These are phyloP conservation scores for Pythium pyrilobum DNA, from an alignment of 352 stramenopile genomes.

Conservation along the genomic window DNA sequence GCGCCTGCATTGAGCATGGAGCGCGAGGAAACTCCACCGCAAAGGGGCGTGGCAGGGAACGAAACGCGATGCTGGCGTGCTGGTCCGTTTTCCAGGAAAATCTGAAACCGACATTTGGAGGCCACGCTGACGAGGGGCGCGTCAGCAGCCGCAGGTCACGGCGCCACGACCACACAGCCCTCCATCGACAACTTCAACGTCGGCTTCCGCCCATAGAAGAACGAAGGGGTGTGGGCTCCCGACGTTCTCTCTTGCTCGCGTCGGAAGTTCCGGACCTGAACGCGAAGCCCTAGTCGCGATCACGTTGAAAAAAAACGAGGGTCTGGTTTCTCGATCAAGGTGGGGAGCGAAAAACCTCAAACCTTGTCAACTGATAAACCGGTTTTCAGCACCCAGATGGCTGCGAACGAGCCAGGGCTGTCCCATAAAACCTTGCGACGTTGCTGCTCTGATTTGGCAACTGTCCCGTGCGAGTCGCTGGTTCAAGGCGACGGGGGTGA, in stretches of 20 bases:
- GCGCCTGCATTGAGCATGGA: too few relatives aligned
- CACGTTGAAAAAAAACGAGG: constrained; percentile 11
- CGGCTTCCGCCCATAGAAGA: neutral
- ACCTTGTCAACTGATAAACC: neutral
- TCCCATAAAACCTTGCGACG: constrained; percentile 1
- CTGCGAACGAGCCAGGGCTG: neutral
- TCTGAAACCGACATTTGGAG: too few relatives aligned
- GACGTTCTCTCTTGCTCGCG: constrained; percentile 9
- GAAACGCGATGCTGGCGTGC: too few relatives aligned
- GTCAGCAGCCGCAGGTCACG: constrained; percentile 2
- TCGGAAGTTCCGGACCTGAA: constrained; percentile 11
- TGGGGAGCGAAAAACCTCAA: neutral
- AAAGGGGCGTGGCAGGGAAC: too few relatives aligned
- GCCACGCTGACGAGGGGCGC: constrained; percentile 8
- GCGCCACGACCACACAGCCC: too few relatives aligned
- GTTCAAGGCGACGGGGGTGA: constrained; percentile 16
- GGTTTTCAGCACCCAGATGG: neutral
- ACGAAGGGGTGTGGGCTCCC: constrained; percentile 13
- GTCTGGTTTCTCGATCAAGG: constrained; percentile 11
- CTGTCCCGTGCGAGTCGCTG: neutral
- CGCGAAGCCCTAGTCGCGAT: constrained; percentile 17
- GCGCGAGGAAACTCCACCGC: too few relatives aligned
- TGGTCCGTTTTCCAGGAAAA: too few relatives aligned
- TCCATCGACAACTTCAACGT: neutral
- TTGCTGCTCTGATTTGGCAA: neutral